Percentiles rank a stretch among this genome's conserved stretches.
Conservation (phyloP, 2,329 filamentous ascomycete genomes). For the Diaporthe caulivora region DNA sequence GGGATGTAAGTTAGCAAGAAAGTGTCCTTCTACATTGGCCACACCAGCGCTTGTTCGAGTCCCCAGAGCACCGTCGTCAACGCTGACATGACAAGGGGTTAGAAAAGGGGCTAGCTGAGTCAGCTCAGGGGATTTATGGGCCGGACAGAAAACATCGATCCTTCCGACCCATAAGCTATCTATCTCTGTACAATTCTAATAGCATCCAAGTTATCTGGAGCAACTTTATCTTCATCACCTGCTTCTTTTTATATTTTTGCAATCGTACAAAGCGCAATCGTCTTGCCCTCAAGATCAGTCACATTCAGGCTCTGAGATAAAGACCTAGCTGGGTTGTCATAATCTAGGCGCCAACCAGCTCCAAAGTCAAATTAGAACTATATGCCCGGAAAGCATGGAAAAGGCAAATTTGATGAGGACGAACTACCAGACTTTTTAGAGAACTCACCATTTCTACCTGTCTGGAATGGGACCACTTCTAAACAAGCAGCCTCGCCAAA, state of each 20-base stretch:
- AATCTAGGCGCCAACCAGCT: not conserved
- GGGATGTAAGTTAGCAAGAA: not conserved
- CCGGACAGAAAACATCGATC: conserved; percentile 2
- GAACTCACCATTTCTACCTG: conserved; percentile 26
- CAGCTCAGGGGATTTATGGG: conserved; percentile 25
- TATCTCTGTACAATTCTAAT: not conserved
- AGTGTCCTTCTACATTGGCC: not conserved
- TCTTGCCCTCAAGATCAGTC: not conserved
- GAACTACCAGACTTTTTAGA: conserved; percentile 26
- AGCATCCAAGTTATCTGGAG: not conserved
- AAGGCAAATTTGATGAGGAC: conserved; percentile 18
- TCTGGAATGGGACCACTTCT: conserved; percentile 6
- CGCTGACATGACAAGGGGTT: not conserved
- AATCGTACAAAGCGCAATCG: too few relatives aligned
- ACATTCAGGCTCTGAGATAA: not conserved
- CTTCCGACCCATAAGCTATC: not conserved
- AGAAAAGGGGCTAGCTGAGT: conserved; percentile 29
- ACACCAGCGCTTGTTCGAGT: not conserved
- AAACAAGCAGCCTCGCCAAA: not conserved
- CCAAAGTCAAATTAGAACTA: not conserved
- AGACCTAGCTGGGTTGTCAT: not conserved
- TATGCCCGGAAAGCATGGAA: conserved; percentile 2
- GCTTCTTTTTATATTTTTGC: not conserved
- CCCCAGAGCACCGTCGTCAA: not conserved
- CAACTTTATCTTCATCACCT: not conserved